Conservation (phyloP, 2,329 filamentous ascomycete species). For the Emmonsiellopsis sp. region DNA sequence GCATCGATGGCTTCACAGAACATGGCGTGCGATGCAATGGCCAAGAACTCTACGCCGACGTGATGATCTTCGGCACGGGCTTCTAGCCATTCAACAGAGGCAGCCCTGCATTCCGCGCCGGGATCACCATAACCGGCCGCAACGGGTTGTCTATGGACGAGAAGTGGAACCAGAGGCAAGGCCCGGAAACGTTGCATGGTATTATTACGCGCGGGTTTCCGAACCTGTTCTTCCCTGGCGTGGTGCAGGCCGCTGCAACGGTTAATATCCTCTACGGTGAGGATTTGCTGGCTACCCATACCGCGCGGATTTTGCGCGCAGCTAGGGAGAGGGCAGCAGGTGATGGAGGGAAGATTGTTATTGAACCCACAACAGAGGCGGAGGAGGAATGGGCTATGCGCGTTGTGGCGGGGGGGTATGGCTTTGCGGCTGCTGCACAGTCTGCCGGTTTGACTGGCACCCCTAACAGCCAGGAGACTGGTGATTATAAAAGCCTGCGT, state of each 20-base stretch:
- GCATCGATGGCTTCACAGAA: conserved; percentile 40
- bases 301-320: conserved; percentile 33
- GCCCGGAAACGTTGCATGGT: conserved; percentile 43
- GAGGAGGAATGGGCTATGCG: conserved; percentile 41
- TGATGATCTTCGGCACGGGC: too few species aligned
- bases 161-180: conserved; percentile 31
- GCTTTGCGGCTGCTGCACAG: conserved; percentile 32
- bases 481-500: conserved; percentile 45
- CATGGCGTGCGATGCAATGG: conserved; percentile 18
- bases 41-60: too few species aligned
- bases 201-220: conserved; percentile 40
- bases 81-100: neutral
- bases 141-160: conserved; percentile 35
- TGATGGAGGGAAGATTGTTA: neutral
- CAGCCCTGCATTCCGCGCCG: conserved; percentile 22
- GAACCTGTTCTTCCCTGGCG: conserved; percentile 41
- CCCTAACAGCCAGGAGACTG: conserved; percentile 22
- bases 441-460: conserved; percentile 35
- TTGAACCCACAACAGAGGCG: conserved; percentile 37
- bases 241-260: conserved; percentile 30
- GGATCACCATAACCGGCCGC: conserved; percentile 35
- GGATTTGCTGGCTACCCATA: conserved; percentile 30
- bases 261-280: conserved; percentile 29
- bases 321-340: neutral
- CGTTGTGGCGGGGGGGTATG: conserved; percentile 33